Evolutionary conservation across 2,329 filamentous ascomycete species (phyloP).

Genomic region (Metarhizium brunneum): DNA sequence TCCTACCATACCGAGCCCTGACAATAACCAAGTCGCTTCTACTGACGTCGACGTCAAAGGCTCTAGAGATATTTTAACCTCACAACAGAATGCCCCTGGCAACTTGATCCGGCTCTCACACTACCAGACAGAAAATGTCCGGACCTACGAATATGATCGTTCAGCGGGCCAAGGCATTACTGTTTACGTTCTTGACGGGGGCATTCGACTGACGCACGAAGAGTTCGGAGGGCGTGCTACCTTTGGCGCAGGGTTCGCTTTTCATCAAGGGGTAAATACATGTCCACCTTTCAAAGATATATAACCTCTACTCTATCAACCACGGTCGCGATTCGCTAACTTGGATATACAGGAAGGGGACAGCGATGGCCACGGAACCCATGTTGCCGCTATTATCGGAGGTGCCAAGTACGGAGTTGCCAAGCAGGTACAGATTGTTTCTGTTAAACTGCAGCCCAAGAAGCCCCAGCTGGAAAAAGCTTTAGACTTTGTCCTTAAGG

Average conservation of each 20-base stretch:
- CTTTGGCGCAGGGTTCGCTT: conserved; percentile 43
- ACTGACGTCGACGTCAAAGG: neutral
- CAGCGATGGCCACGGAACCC: conserved; percentile 49
- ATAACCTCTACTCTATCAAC: too few species aligned
- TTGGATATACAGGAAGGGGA: too few species aligned
- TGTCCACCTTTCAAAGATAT: neutral
- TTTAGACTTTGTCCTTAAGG: conserved; percentile 44
- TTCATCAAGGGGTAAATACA: conserved; percentile 29
- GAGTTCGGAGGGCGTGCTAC: conserved; percentile 48
- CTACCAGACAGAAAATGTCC: neutral
- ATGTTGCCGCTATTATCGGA: conserved; percentile 54
- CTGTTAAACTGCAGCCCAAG: conserved; percentile 45
- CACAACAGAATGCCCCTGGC: neutral
- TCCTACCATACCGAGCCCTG: too few species aligned
- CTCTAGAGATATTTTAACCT: accelerated
- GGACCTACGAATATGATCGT: conserved; percentile 36
- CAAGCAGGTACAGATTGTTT: conserved; percentile 44
- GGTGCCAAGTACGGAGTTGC: conserved; percentile 53
- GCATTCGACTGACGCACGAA: conserved; percentile 45
- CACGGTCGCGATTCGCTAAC: too few species aligned
- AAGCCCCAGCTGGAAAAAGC: conserved; percentile 43
- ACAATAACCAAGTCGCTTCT: neutral
- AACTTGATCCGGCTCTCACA: neutral
- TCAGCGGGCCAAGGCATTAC: conserved; percentile 46
- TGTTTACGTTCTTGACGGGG: conserved; percentile 57